Evolutionary conservation across 768 basidiomycete species (phyloP), one percentile per base, ranked within the genome.

Genomic region (Lactarius vividus): DNA sequence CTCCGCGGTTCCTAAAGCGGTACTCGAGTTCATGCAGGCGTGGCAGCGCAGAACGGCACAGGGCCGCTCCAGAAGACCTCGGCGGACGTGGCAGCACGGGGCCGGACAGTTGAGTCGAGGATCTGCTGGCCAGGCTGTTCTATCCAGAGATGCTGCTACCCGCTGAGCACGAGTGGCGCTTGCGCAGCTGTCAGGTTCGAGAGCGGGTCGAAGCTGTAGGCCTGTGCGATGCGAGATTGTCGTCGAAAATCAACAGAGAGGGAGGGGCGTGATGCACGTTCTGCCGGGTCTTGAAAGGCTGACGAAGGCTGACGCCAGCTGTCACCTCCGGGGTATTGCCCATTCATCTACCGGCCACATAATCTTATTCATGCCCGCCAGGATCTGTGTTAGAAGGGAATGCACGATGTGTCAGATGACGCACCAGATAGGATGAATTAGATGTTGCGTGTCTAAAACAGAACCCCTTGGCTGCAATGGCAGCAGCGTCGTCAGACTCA

Each of bases 261-360:
- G 26, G 10, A 33, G 31, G 33, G 46, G 10, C n/a, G 44, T 10
- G 57, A 64, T 70, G 64, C 63, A 88, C 88, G 76, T 84, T 82
- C 72, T 88, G 85, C 91, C 91, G 92, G 7, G 85, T 85, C 75
- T 91, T 90, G 84, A 87, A 91, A 0, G 88, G 88, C 69, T n/a
- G n/a, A n/a, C n/a, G n/a, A n/a, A n/a, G n/a, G 88, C 69, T 88
- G 86, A 71, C 88, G 89, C 87, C 89, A 91, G 70, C 84, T 86
- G 65, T 84, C 84, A 28, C 84, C 82, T 49, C 68, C 35, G 28
- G 31, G 40, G 69, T 71, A 33, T 82, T 74, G 0, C 88, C 88
- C 16, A 90, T 75, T 87, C 89, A 92, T 37, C 80, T 85, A 8
- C 90, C 90, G 2, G 75, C 84, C 42, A 91, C 90, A 67, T 88